phyloP scores from a whole-genome alignment of 352 stramenopile species.

The Pythium insidiosum region DNA sequence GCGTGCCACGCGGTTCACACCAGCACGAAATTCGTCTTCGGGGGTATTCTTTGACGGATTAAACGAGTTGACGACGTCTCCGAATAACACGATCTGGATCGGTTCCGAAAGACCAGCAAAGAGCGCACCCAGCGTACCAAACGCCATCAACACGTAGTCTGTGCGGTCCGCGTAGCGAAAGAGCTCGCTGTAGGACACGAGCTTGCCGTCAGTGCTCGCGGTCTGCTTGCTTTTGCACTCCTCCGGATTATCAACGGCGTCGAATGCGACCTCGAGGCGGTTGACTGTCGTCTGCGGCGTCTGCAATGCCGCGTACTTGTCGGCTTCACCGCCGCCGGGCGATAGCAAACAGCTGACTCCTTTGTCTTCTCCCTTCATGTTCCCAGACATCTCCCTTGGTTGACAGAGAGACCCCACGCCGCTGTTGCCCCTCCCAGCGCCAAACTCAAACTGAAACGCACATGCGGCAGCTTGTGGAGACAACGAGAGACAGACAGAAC shows the following conservation, averaged over 20 bases:
- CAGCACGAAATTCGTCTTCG: too few relatives aligned
- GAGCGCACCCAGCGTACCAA: constrained; percentile 15
- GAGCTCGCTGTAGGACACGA: constrained; percentile 15
- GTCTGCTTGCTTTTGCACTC: constrained; percentile 1
- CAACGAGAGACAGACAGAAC: too few relatives aligned
- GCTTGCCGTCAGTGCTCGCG: constrained; percentile 2
- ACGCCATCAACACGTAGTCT: constrained; percentile 20
- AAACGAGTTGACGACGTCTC: constrained; percentile 26
- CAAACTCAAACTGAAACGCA: too few relatives aligned
- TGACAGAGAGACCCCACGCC: too few relatives aligned
- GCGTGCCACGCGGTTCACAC: too few relatives aligned
- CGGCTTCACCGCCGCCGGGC: background rate
- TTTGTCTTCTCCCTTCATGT: too few relatives aligned
- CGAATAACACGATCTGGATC: constrained; percentile 25
- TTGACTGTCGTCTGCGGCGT: constrained; percentile 1
- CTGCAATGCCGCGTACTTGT: constrained; percentile 6
- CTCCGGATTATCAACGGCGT: background rate
- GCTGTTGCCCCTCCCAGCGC: too few relatives aligned
- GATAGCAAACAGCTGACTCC: too few relatives aligned
- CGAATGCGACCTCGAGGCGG: constrained; percentile 4
- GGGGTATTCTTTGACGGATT: constrained; percentile 7
- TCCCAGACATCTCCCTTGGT: too few relatives aligned
- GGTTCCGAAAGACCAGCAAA: constrained; percentile 17
- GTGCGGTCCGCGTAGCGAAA: constrained; percentile 22
- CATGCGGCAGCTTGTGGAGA: too few relatives aligned